These are phyloP conservation scores for Trametes punicea DNA, from an alignment of 768 basidiomycete genomes.

Conservation along the genomic window DNA sequence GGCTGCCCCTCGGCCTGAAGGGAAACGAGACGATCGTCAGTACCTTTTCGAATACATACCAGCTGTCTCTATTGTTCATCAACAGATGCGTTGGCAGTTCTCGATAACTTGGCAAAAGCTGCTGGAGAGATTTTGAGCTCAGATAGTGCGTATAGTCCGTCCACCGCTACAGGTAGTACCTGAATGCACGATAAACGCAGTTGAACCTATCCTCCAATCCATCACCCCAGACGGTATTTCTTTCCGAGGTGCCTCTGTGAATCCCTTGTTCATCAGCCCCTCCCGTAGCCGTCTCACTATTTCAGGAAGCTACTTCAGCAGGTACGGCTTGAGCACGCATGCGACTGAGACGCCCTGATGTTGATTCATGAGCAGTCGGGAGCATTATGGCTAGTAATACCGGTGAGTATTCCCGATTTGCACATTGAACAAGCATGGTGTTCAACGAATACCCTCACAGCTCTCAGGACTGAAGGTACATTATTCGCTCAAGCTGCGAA, in stretches of 20 bases:
- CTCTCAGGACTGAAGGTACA: background rate
- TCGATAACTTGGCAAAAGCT: background rate
- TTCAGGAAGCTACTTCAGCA: slow-evolving; percentile 1
- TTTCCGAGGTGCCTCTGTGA: background rate
- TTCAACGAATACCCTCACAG: background rate
- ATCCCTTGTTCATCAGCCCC: background rate
- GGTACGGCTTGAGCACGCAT: background rate
- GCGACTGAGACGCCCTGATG: background rate
- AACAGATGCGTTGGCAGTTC: background rate
- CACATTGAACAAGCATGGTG: too few relatives aligned
- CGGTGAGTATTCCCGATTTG: background rate
- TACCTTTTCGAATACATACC: background rate
- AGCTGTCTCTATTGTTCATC: background rate
- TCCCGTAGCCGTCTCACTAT: slow-evolving; percentile 1
- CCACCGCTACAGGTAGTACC: too few relatives aligned
- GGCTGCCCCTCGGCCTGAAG: slow-evolving; percentile 5
- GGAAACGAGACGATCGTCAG: background rate
- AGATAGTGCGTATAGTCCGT: slow-evolving; percentile 11
- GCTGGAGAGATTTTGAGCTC: background rate
- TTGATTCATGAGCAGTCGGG: background rate
- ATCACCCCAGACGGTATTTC: slow-evolving; percentile 1
- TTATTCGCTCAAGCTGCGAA: background rate
- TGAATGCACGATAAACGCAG: background rate
- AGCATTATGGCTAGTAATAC: background rate
- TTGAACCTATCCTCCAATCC: background rate